Evolutionary conservation across 805 yeast genomes (phyloP).

Genomic region (Cyberlindnera petersonii): DNA sequence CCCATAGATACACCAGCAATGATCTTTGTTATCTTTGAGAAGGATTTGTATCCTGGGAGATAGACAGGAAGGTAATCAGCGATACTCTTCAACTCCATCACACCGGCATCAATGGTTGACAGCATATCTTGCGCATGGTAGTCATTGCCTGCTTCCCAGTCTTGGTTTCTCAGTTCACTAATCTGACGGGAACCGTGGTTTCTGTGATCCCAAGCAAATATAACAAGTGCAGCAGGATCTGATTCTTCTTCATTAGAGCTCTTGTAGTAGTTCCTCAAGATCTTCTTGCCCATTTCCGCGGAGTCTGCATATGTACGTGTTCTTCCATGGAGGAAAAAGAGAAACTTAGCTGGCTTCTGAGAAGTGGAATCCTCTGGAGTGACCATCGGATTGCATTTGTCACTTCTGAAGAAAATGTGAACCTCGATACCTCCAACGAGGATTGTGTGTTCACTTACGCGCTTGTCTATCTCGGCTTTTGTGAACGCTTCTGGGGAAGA

Average conservation of each 20-base stretch:
- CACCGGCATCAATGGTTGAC: slow-evolving; percentile 19
- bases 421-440: slow-evolving; percentile 14
- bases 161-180: slow-evolving; percentile 8
- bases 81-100: slow-evolving; percentile 18
- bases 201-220: slow-evolving; percentile 22
- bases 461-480: background rate
- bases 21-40: slow-evolving; percentile 4
- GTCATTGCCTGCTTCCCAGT: slow-evolving; percentile 17
- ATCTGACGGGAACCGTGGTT: slow-evolving; percentile 22
- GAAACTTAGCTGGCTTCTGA: background rate
- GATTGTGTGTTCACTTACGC: background rate
- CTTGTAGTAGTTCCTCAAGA: slow-evolving; percentile 7
- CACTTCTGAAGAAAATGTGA: slow-evolving; percentile 2
- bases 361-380: background rate
- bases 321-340: slow-evolving; percentile 13
- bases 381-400: slow-evolving; percentile 7
- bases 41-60: slow-evolving; percentile 8
- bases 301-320: slow-evolving; percentile 1
- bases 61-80: slow-evolving; percentile 18
- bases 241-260: background rate
- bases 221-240: slow-evolving; percentile 9
- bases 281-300: slow-evolving; percentile 2
- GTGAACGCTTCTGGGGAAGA: background rate
- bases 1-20: slow-evolving; percentile 27
- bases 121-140: slow-evolving; percentile 22